Conservation (phyloP, 345 rosid genomes). For the Arabis alpina region DNA sequence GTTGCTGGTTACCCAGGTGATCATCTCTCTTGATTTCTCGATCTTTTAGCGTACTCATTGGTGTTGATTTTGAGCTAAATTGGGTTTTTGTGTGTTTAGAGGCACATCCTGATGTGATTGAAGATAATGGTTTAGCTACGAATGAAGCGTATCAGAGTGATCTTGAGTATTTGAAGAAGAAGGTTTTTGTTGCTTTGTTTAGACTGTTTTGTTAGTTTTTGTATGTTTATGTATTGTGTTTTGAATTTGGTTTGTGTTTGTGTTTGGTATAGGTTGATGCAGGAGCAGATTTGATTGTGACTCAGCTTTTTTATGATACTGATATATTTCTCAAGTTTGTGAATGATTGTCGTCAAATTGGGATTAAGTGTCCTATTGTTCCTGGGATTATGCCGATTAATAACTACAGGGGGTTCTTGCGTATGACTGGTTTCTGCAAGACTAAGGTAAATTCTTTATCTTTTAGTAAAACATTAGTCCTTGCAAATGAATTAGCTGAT, state of each 20-base stretch:
- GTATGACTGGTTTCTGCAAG: conserved; percentile 98
- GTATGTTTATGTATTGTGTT: conserved; percentile 2
- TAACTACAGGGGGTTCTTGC: conserved; percentile 88
- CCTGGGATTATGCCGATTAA: conserved; percentile 98
- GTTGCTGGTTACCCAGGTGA: conserved; percentile 99
- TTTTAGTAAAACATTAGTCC: not conserved
- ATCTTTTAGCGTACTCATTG: not conserved
- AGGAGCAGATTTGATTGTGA: conserved; percentile 88
- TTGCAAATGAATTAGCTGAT: conserved; percentile 9
- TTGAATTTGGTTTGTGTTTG: conserved; percentile 1
- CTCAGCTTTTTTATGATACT: conserved; percentile 91
- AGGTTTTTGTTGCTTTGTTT: conserved; percentile 47
- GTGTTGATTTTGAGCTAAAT: conserved; percentile 11
- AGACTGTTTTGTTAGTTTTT: not conserved
- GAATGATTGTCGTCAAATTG: conserved; percentile 89
- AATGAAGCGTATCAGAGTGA: conserved; percentile 73
- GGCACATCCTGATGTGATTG: conserved; percentile 95
- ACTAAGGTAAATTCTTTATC: conserved; percentile 59
- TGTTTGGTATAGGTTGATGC: conserved; percentile 73
- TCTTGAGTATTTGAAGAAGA: conserved; percentile 85
- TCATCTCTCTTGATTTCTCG: not conserved
- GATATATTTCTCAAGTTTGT: conserved; percentile 91
- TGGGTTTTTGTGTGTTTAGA: conserved; percentile 47
- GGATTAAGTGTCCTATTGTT: conserved; percentile 85
- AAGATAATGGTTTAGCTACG: conserved; percentile 67